Evolutionary conservation across 768 basidiomycete genomes (phyloP).

Genomic region (Pulveroboletus frians): DNA sequence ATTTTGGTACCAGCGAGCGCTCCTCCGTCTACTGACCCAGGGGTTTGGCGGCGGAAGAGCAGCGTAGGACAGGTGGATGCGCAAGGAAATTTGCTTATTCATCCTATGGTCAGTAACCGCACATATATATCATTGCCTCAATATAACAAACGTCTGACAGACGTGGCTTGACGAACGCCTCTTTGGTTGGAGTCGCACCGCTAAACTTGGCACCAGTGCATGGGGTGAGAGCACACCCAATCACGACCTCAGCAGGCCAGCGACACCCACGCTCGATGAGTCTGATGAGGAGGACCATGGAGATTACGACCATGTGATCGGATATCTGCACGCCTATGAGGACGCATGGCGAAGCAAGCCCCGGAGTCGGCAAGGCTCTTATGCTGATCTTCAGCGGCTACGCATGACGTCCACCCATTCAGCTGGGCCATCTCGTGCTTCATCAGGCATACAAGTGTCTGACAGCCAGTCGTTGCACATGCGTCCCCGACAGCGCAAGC

Average conservation of each 20-base stretch:
- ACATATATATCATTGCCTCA: constrained; percentile 3
- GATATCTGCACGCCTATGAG: constrained; percentile 51
- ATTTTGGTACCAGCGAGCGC: constrained; percentile 78
- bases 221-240: constrained; percentile 61
- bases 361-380: constrained; percentile 65
- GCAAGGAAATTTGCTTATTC: constrained; percentile 76
- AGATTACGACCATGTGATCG: constrained; percentile 87
- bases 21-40: constrained; percentile 72
- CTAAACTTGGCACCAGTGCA: constrained; percentile 76
- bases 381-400: constrained; percentile 75
- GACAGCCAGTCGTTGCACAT: constrained; percentile 43
- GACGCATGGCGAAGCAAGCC: constrained; percentile 40
- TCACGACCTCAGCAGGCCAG: constrained; percentile 58
- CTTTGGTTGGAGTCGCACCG: constrained; percentile 85
- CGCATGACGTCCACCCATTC: constrained; percentile 34
- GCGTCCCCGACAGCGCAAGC: constrained; percentile 51
- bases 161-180: constrained; percentile 92
- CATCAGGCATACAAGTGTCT: constrained; percentile 14
- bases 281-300: constrained; percentile 86
- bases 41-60: constrained; percentile 76
- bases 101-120: constrained; percentile 71
- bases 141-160: constrained; percentile 23
- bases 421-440: constrained; percentile 6
- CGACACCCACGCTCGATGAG: constrained; percentile 71
- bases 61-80: constrained; percentile 80